A percentile compares a stretch with the other conserved stretches of the same genome.
phyloP scores from a whole-genome alignment of 805 yeast species.

The Metschnikowia cubensis region DNA sequence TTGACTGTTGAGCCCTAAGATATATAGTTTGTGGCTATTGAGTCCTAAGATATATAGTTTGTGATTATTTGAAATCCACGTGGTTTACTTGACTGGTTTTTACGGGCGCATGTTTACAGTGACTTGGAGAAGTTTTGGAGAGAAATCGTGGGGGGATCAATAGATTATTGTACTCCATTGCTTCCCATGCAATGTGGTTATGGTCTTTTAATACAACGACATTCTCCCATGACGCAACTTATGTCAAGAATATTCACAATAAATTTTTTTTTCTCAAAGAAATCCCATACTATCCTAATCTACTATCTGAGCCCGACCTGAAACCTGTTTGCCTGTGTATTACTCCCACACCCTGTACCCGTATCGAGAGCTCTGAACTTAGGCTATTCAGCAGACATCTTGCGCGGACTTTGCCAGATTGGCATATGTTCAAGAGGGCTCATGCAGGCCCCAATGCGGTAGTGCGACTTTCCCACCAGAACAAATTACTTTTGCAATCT shows the following conservation, averaged over 20 bases:
- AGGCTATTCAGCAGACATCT: neutral
- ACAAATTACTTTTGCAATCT: conserved; percentile 6
- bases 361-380: neutral
- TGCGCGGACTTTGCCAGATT: conserved; percentile 1
- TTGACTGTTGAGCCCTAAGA: neutral
- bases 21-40: neutral
- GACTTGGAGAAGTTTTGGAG: neutral
- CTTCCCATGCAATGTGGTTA: neutral
- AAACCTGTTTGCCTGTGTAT: neutral
- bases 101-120: neutral
- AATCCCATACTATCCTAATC: neutral
- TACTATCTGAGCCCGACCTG: too few relatives aligned
- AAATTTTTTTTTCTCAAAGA: neutral
- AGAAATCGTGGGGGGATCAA: neutral
- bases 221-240: neutral
- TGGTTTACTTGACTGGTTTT: neutral
- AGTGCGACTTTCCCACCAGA: conserved; percentile 5
- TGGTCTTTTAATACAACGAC: neutral
- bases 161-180: neutral
- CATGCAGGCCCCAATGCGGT: conserved; percentile 5
- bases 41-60: neutral
- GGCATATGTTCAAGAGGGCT: neutral
- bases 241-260: neutral
- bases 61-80: neutral
- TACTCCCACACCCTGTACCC: neutral